Evolutionary conservation across 768 basidiomycete species (phyloP).

Genomic region (Crucibulum laeve): DNA sequence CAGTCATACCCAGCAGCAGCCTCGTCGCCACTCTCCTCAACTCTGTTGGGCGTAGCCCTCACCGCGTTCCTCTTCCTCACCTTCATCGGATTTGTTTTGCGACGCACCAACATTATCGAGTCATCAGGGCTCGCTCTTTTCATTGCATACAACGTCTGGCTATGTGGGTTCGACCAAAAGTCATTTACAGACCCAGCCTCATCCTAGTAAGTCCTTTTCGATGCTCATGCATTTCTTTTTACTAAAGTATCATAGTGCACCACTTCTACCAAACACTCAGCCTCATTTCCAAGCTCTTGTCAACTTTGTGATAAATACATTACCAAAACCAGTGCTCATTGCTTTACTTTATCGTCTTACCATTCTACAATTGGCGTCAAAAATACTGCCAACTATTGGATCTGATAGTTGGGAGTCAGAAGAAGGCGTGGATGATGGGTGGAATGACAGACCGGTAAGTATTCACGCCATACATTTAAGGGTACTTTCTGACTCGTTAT

Average conservation of each 20-base stretch:
- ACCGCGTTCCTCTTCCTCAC: slow-evolving; percentile 90
- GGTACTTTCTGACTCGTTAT: background rate
- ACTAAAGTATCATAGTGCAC: slow-evolving; percentile 44
- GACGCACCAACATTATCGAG: slow-evolving; percentile 91
- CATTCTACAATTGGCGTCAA: slow-evolving; percentile 77
- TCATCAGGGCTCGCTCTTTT: slow-evolving; percentile 84
- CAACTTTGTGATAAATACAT: slow-evolving; percentile 80
- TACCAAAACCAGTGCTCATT: slow-evolving; percentile 80
- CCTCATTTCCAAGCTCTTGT: slow-evolving; percentile 76
- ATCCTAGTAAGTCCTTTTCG: slow-evolving; percentile 58
- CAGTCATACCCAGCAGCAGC: slow-evolving; percentile 83
- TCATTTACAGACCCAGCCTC: slow-evolving; percentile 71
- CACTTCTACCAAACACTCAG: slow-evolving; percentile 72
- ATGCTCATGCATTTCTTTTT: background rate
- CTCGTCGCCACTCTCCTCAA: slow-evolving; percentile 81
- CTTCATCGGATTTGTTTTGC: slow-evolving; percentile 83
- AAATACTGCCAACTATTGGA: slow-evolving; percentile 81
- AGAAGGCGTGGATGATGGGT: slow-evolving; percentile 55
- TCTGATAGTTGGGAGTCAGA: slow-evolving; percentile 76
- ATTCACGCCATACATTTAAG: background rate
- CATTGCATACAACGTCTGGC: slow-evolving; percentile 88
- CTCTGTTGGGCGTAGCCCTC: slow-evolving; percentile 81
- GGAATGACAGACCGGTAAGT: slow-evolving; percentile 72
- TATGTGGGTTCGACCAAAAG: slow-evolving; percentile 76
- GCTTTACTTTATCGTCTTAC: slow-evolving; percentile 77